A percentile compares a stretch with the other conserved stretches of the same genome.
These are phyloP conservation scores for Polytrichum commune DNA, from an alignment of 225 moss, liverwort and hornwort species.

Conservation along the genomic window DNA sequence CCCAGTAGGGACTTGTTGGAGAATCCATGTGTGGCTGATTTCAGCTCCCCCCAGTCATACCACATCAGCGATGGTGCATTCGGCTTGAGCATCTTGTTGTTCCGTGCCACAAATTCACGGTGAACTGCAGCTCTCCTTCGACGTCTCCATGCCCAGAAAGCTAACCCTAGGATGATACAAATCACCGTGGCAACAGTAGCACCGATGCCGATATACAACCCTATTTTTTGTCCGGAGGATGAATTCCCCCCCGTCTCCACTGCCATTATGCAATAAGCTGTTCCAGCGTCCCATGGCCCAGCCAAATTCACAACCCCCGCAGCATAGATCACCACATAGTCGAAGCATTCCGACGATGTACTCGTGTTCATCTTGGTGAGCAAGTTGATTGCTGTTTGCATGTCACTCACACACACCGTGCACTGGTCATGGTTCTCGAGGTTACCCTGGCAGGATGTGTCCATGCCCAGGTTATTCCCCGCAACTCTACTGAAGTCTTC, in stretches of 20 bases:
- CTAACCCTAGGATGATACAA: slow-evolving; percentile 10
- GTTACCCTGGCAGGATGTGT: slow-evolving; percentile 20
- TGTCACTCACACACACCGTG: slow-evolving; percentile 17
- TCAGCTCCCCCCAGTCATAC: slow-evolving; percentile 31
- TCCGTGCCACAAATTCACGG: slow-evolving; percentile 27
- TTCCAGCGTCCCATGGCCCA: slow-evolving; percentile 42
- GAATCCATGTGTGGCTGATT: slow-evolving; percentile 30
- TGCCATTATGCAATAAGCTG: slow-evolving; percentile 41
- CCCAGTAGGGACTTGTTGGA: slow-evolving; percentile 23
- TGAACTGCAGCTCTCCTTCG: slow-evolving; percentile 22
- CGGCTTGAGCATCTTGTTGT: slow-evolving; percentile 30
- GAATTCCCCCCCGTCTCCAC: slow-evolving; percentile 6
- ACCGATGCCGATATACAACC: slow-evolving; percentile 24
- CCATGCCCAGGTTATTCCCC: slow-evolving; percentile 9
- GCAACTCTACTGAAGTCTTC: slow-evolving; percentile 13
- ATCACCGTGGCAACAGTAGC: slow-evolving; percentile 15
- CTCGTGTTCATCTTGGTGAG: slow-evolving; percentile 11
- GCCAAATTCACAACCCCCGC: slow-evolving; percentile 35
- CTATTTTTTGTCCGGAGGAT: slow-evolving; percentile 1
- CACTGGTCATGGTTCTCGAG: slow-evolving; percentile 23
- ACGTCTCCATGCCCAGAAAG: slow-evolving; percentile 15
- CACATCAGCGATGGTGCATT: slow-evolving; percentile 29
- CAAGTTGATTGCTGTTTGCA: background rate
- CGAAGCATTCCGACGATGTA: slow-evolving; percentile 14
- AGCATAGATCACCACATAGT: slow-evolving; percentile 32